Evolutionary conservation across 306 rosid genomes (phyloP), one percentile per base, ranked within the genome.

Genomic region (Medicago lupulina): DNA sequence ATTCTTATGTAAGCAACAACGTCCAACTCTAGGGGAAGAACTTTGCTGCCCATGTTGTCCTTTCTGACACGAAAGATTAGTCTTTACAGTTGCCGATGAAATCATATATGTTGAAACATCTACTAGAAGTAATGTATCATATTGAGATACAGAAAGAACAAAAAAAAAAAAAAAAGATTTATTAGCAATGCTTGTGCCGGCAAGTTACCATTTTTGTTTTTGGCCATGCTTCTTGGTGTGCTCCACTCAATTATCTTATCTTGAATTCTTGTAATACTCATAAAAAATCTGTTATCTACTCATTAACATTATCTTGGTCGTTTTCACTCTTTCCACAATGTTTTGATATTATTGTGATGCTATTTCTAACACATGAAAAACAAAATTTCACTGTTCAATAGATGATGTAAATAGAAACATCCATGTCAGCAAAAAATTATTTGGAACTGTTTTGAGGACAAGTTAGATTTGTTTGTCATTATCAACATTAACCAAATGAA

Each of bases 171-270:
- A 44, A 11, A 8, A 41, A 53, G 58, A 69, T 62, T 73, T 73
- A 46, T 61, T 43, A 74, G 76, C 70, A 75, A 58, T 57, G 67
- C n/a, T 58, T 64, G 58, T 17, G 18, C 70, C 64, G 59, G 18
- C 55, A 64, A 60, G 55, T 67, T 80, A 47, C 84, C 63, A 39
- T 11, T 49, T 36, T 49, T 49, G 36, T 23, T 70, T 76, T 62
- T 76, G 25, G 12, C 63, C 73, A 49, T 75, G 21, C 31, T 62
- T 58, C 76, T 50, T 69, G 51, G 51, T 44, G 13, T 54, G 7
- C 58, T 49, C 43, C 62, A 23, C 63, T 60, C 8, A 5, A 64
- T 71, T 63, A 62, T 36, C 4, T 59, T 12, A 47, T 75, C 15
- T 60, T 43, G 62, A 51, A 21, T 69, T 40, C 28, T 55, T 55